phyloP scores from a whole-genome alignment of 2,329 filamentous ascomycete genomes.

The Diplodia corticola region DNA sequence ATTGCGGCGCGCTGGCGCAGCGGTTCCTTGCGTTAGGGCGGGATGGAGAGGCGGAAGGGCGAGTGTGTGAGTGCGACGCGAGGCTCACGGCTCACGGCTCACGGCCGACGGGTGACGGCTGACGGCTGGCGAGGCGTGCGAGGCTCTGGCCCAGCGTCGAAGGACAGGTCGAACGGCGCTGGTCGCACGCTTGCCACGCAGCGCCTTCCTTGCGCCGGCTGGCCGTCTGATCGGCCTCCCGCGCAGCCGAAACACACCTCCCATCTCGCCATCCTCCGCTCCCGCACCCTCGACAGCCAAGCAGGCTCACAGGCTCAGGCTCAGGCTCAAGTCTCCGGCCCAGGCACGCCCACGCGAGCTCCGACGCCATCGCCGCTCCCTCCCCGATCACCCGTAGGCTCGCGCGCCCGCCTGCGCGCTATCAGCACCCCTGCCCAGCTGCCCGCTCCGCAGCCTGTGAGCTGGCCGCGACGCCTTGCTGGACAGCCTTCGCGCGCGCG shows the following conservation, averaged over 20 bases:
- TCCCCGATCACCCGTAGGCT: conserved; percentile 17
- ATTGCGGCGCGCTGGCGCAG: neutral
- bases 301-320: neutral
- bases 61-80: neutral
- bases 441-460: conserved; percentile 9
- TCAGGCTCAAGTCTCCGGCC: conserved; percentile 5
- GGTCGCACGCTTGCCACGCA: conserved; percentile 8
- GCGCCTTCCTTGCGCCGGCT: conserved; percentile 11
- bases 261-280: conserved; percentile 3
- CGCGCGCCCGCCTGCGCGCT: conserved; percentile 1
- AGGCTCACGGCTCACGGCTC: too few relatives aligned
- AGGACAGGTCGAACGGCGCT: neutral
- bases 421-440: conserved; percentile 19
- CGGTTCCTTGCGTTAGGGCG: conserved; percentile 21
- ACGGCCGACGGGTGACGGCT: too few relatives aligned
- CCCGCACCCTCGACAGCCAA: conserved; percentile 4
- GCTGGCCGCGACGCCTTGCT: conserved; percentile 1
- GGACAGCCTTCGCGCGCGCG: conserved; percentile 5
- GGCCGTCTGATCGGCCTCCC: conserved; percentile 16
- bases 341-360: conserved; percentile 16
- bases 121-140: too few relatives aligned
- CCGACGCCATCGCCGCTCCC: conserved; percentile 4
- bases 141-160: too few relatives aligned
- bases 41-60: neutral
- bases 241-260: conserved; percentile 17